Percentiles rank a stretch among this genome's conserved stretches.
These are phyloP conservation scores for Ascomycota sp. DNA, from an alignment of 2,329 filamentous ascomycete genomes.

Conservation along the genomic window DNA sequence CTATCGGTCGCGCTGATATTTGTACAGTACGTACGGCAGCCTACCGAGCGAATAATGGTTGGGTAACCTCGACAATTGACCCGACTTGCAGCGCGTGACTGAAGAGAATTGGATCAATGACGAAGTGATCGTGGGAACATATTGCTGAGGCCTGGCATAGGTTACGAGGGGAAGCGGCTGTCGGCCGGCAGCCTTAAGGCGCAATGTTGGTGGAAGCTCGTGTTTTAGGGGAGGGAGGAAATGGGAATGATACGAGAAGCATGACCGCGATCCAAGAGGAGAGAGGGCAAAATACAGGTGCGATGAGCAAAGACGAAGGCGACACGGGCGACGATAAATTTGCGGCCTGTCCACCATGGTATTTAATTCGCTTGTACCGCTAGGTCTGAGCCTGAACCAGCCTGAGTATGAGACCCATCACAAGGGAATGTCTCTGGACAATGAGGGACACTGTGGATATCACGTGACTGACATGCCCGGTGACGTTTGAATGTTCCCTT, in stretches of 20 bases:
- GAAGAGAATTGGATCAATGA: slow-evolving; percentile 4
- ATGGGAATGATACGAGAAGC: neutral
- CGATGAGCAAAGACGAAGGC: neutral
- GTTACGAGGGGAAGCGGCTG: neutral
- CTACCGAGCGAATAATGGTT: neutral
- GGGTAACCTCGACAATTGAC: neutral
- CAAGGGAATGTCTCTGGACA: too few species aligned
- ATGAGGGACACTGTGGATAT: slow-evolving; percentile 1
- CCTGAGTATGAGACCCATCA: too few species aligned
- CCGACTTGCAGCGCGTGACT: neutral
- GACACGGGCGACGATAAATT: neutral
- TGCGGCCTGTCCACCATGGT: too few species aligned
- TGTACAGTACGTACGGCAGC: neutral
- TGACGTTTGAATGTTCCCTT: slow-evolving; percentile 16
- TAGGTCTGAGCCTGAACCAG: too few species aligned
- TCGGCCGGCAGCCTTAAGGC: too few species aligned
- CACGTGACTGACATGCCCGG: slow-evolving; percentile 12
- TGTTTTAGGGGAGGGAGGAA: neutral
- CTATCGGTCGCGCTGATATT: neutral
- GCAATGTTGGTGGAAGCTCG: too few species aligned
- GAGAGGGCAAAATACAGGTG: neutral
- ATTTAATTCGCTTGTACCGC: too few species aligned
- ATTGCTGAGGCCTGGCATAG: slow-evolving; percentile 9
- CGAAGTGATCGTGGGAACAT: slow-evolving; percentile 7
- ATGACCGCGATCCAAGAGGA: too few species aligned